Evolutionary conservation across 345 rosid genomes (phyloP).

Genomic region (Noccaea caerulescens): DNA sequence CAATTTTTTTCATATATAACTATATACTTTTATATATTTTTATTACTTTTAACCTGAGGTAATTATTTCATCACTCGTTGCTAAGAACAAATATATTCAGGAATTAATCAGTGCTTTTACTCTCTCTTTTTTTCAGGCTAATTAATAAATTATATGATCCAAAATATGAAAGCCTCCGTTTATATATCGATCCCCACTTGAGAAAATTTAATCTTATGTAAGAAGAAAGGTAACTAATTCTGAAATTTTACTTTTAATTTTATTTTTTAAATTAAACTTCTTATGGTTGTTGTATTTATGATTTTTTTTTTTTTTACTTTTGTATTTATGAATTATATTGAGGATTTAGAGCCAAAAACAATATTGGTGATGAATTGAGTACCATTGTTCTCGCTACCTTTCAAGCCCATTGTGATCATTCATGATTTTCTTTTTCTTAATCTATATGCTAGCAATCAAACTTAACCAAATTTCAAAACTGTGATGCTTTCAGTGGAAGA

Average conservation of each 20-base stretch:
- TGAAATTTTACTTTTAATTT: background rate
- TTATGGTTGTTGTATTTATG: background rate
- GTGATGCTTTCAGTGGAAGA: too few species aligned
- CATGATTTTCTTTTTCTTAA: too few species aligned
- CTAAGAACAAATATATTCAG: background rate
- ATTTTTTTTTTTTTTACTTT: background rate
- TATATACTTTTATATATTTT: background rate
- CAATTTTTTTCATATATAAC: background rate
- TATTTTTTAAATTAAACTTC: background rate
- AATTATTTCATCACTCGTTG: background rate
- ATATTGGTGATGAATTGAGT: background rate
- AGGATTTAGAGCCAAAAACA: background rate
- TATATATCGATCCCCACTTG: conserved; percentile 27
- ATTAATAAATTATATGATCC: conserved; percentile 3
- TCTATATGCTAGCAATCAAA: too few species aligned
- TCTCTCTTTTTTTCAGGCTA: conserved; percentile 18
- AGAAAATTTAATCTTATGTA: background rate
- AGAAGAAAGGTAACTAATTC: background rate
- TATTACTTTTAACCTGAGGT: background rate
- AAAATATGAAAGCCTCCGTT: conserved; percentile 16
- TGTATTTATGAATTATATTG: background rate
- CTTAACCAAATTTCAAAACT: too few species aligned
- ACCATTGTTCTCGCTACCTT: too few species aligned
- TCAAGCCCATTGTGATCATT: too few species aligned
- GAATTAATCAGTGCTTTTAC: background rate